Percentiles rank a stretch among this genome's conserved stretches.
Evolutionary conservation across 257 asterid species (phyloP).

Genomic region (Solanum chiquidenum): DNA sequence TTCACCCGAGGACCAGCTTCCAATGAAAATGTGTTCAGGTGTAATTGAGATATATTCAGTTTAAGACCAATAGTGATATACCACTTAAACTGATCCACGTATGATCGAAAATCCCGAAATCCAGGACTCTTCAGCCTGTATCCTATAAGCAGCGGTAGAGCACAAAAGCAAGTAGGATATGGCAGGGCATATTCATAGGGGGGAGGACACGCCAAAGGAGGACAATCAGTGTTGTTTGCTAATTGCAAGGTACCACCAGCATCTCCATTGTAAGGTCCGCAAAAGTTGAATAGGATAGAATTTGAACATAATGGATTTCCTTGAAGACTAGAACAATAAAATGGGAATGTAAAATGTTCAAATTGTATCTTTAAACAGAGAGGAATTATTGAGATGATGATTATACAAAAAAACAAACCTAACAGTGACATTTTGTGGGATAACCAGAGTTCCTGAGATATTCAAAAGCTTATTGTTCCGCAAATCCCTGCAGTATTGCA

Average conservation of each 20-base stretch:
- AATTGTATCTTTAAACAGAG: background rate
- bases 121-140: constrained; percentile 95
- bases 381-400: background rate
- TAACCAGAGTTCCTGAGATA: constrained; percentile 37
- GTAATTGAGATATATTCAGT: constrained; percentile 51
- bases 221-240: constrained; percentile 26
- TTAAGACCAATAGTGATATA: constrained; percentile 54
- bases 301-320: constrained; percentile 69
- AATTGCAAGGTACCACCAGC: constrained; percentile 14
- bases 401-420: constrained; percentile 36
- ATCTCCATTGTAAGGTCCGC: constrained; percentile 44
- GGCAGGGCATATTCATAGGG: constrained; percentile 52
- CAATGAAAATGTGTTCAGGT: constrained; percentile 43
- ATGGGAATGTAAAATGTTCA: background rate
- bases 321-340: constrained; percentile 38
- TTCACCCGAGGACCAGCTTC: constrained; percentile 72
- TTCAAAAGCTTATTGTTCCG: constrained; percentile 41
- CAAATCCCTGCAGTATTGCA: constrained; percentile 61
- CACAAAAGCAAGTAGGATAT: constrained; percentile 64
- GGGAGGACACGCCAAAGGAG: constrained; percentile 42
- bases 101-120: constrained; percentile 59
- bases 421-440: constrained; percentile 52
- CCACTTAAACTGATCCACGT: constrained; percentile 28
- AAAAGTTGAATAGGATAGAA: constrained; percentile 18
- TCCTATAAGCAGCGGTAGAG: constrained; percentile 69